phyloP scores from a whole-genome alignment of 495 filamentous ascomycete genomes.

The Tuber melanosporum region DNA sequence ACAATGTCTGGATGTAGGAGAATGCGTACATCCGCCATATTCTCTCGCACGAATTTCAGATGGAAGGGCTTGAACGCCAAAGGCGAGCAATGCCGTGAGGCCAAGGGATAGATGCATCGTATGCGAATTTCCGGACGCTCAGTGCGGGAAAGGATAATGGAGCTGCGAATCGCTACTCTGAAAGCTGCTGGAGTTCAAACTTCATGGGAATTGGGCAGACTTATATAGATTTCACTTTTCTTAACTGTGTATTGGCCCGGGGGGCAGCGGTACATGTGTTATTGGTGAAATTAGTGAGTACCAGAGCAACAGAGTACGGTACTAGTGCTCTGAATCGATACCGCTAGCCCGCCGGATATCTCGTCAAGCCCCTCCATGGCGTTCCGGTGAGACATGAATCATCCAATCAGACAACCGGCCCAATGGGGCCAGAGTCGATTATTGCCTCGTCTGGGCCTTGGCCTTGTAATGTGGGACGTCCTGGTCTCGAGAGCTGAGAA shows the following conservation, averaged over 20 bases:
- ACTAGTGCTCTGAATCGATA: background rate
- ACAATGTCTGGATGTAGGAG: slow-evolving; percentile 42
- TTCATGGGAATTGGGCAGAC: background rate
- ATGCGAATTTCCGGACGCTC: background rate
- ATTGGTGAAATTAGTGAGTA: background rate
- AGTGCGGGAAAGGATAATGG: background rate
- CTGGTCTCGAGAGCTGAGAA: background rate
- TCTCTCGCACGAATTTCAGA: background rate
- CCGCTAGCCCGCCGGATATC: background rate
- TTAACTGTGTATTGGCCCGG: background rate
- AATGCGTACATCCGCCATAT: slow-evolving; percentile 39
- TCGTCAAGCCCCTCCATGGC: background rate
- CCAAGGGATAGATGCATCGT: background rate
- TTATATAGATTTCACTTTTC: background rate
- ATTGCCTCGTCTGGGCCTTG: background rate
- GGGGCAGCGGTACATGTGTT: background rate
- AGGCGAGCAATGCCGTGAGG: slow-evolving; percentile 7
- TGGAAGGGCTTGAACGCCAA: slow-evolving; percentile 18
- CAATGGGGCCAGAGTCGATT: slow-evolving; percentile 3
- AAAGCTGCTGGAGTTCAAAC: background rate
- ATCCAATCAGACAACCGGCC: background rate
- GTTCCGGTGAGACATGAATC: background rate
- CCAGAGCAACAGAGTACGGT: background rate
- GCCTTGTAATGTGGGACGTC: background rate
- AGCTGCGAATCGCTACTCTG: background rate